phyloP scores from a whole-genome alignment of 177 flowering plant species.

The Vitis hybrid region DNA sequence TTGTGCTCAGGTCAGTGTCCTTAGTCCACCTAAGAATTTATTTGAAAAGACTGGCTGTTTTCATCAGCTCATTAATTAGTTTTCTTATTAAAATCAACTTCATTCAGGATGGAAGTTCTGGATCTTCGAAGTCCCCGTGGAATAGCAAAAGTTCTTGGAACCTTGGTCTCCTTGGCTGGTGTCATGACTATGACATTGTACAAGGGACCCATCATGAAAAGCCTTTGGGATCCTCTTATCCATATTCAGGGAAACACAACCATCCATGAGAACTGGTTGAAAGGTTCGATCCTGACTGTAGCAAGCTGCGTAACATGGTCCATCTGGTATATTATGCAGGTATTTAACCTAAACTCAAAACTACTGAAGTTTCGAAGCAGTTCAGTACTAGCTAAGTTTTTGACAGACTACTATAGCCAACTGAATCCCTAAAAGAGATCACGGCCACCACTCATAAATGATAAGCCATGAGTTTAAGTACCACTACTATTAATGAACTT shows the following conservation, averaged over 20 bases:
- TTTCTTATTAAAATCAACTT: not conserved
- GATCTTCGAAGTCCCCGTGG: conserved; percentile 53
- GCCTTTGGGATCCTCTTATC: conserved; percentile 42
- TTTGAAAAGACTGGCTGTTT: not conserved
- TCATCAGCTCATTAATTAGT: too few species aligned
- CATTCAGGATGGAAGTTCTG: conserved; percentile 60
- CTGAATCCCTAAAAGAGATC: too few species aligned
- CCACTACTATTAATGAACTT: too few species aligned
- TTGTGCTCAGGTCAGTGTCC: conserved; percentile 50
- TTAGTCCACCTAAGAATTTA: not conserved
- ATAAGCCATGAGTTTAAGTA: too few species aligned
- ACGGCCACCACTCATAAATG: too few species aligned
- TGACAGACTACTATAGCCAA: too few species aligned
- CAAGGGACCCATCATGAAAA: conserved; percentile 57
- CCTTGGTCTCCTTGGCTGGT: conserved; percentile 74
- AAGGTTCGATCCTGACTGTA: conserved; percentile 67
- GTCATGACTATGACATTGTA: conserved; percentile 74
- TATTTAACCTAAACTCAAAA: conserved; percentile 16
- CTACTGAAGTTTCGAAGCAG: not conserved
- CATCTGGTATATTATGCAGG: conserved; percentile 89
- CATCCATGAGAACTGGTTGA: conserved; percentile 66
- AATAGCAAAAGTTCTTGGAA: conserved; percentile 67
- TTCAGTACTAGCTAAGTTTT: too few species aligned
- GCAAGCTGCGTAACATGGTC: conserved; percentile 82
- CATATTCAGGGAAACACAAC: conserved; percentile 32